Conservation (phyloP, 371 early-diverging fungal genomes). For the Coemansia sp. region DNA sequence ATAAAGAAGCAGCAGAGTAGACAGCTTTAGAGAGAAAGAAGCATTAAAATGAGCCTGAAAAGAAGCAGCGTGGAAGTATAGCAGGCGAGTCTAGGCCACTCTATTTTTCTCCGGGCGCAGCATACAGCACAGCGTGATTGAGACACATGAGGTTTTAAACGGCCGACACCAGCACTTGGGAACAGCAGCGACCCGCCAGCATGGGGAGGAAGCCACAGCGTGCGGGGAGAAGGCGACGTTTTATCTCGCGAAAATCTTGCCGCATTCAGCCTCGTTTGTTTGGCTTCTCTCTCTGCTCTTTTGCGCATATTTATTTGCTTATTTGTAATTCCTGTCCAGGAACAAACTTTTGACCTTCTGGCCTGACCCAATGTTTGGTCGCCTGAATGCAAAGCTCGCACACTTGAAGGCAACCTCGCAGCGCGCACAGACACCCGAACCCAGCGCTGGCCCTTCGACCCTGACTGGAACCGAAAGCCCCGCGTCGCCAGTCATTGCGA, state of each 20-base stretch:
- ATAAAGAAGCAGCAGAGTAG: not conserved
- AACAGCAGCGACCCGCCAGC: not conserved
- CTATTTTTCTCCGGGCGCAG: not conserved
- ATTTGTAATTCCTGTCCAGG: not conserved
- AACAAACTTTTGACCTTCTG: not conserved
- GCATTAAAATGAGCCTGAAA: not conserved
- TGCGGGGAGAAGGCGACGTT: not conserved
- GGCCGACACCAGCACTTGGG: not conserved
- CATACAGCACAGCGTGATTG: not conserved
- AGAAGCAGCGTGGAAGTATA: not conserved
- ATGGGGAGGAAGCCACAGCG: not conserved
- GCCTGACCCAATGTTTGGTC: constrained; percentile 45
- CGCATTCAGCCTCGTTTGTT: not conserved
- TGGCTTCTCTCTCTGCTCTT: not conserved
- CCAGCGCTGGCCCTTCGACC: constrained; percentile 27
- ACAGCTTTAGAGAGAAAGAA: not conserved
- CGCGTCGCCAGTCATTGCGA: constrained; percentile 11
- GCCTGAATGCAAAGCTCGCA: constrained; percentile 49
- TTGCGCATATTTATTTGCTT: constrained; percentile 2
- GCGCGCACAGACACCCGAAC: constrained; percentile 32
- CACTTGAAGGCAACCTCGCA: constrained; percentile 46
- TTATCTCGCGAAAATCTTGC: not conserved
- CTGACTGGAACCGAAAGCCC: constrained; percentile 11
- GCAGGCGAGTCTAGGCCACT: not conserved
- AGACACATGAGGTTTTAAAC: not conserved